Base-by-base conservation (phyloP, 805 yeast species). In the Candida lessepsii region DNA sequence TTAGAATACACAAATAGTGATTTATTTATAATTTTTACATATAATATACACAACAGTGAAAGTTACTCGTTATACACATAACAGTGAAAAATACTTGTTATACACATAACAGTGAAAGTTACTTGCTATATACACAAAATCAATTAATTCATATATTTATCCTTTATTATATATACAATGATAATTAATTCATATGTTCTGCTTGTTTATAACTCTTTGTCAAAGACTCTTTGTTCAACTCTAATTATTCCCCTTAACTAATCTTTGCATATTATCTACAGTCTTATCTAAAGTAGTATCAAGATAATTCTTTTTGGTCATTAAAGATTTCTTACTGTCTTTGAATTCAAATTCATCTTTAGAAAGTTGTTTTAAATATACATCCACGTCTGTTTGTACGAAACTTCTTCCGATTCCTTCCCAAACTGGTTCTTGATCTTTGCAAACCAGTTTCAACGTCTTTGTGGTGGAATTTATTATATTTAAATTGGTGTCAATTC, bases 341-440 rank as follows among this genome's bases (percentile, higher is more conserved):
- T 71, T 57, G 44, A 79, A 70, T 11, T 68, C 75, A 29, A 61
- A 59, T 47, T 76, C 76, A 48, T 86, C 87, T 16, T 61, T 56
- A 16, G 66, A 56, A 24, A 87, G 60, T 37, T 69, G 71, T 9
- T 57, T 52, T 33, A 73, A 58, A 60, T 86, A 85, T 3, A 66
- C 61, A 3, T 58, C 51, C 2, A 67, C 66, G 19, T 70, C 67
- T 4, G 70, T 70, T 32, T 64, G 58, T 8, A 83, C 62, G 57
- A 83, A 85, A 21, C 87, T 76, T 60, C 83, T 84, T 20, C 97
- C 97, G 25, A 86, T 76, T 4, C 95, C 86, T 56, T 86, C 78
- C 93, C 95, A 89, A 4, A 89, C 90, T 7, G 56, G 56, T 8
- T 76, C 73, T 9, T 30, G 21, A 7, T 30, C 33, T 35, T 49